Conservation (phyloP, 2,329 filamentous ascomycete species). For the Septoria linicola region DNA sequence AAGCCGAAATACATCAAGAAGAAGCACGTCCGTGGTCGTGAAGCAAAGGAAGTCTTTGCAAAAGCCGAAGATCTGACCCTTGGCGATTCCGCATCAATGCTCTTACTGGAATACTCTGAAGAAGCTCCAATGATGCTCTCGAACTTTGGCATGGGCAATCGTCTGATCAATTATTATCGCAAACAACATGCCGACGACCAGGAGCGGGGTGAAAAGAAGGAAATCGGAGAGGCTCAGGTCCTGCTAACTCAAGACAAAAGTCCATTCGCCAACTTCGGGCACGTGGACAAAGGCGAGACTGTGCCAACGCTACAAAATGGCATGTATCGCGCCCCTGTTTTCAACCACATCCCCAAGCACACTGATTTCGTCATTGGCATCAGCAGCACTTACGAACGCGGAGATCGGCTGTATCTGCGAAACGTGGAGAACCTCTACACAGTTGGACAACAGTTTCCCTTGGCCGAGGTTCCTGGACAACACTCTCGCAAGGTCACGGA, state of each 20-base stretch:
- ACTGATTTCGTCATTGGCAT: slow-evolving; percentile 87
- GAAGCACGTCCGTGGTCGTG: slow-evolving; percentile 78
- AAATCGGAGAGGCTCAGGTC: slow-evolving; percentile 85
- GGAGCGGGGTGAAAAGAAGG: slow-evolving; percentile 66
- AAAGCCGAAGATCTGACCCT: slow-evolving; percentile 74
- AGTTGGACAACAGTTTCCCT: slow-evolving; percentile 90
- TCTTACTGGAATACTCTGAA: slow-evolving; percentile 94
- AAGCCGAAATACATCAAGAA: slow-evolving; percentile 72
- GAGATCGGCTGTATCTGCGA: slow-evolving; percentile 76
- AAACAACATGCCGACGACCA: slow-evolving; percentile 77
- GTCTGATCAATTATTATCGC: slow-evolving; percentile 94
- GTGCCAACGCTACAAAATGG: slow-evolving; percentile 90
- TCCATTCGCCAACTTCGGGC: slow-evolving; percentile 91
- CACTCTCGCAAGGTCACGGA: slow-evolving; percentile 95
- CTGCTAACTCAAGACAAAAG: slow-evolving; percentile 92
- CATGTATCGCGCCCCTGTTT: slow-evolving; percentile 93
- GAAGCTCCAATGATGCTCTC: slow-evolving; percentile 88
- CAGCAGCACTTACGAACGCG: slow-evolving; percentile 74
- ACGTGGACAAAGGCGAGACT: slow-evolving; percentile 85
- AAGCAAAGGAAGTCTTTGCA: slow-evolving; percentile 74
- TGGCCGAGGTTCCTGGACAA: slow-evolving; percentile 86
- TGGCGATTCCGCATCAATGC: slow-evolving; percentile 82
- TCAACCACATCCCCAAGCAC: slow-evolving; percentile 73
- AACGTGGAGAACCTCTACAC: slow-evolving; percentile 89
- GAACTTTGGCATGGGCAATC: slow-evolving; percentile 96